phyloP scores from a whole-genome alignment of 208 protist genomes.

The Trypanosoma melophagium region DNA sequence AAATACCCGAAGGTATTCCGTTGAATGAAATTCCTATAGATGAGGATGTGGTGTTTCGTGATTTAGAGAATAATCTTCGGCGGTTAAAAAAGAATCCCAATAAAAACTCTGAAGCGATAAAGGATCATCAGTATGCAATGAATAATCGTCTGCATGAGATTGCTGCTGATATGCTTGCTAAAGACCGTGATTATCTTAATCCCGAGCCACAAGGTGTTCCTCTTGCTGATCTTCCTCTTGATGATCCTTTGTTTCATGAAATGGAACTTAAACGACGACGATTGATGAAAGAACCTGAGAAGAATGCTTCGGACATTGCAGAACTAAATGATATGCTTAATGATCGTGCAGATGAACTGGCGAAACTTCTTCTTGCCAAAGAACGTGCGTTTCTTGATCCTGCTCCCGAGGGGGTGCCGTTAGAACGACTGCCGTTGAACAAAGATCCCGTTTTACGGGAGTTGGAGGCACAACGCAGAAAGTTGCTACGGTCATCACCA shows the following conservation, averaged over 20 bases:
- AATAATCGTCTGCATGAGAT: slow-evolving; percentile 50
- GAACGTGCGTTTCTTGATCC: slow-evolving; percentile 76
- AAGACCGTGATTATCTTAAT: slow-evolving; percentile 56
- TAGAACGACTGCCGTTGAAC: slow-evolving; percentile 67
- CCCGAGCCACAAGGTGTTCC: slow-evolving; percentile 56
- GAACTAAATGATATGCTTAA: slow-evolving; percentile 41
- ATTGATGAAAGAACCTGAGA: slow-evolving; percentile 20
- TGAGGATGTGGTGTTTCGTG: slow-evolving; percentile 63
- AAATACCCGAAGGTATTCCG: slow-evolving; percentile 66
- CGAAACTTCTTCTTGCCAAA: slow-evolving; percentile 42
- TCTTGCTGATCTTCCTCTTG: slow-evolving; percentile 57
- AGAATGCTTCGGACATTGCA: slow-evolving; percentile 41
- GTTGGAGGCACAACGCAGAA: no score
- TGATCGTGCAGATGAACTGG: slow-evolving; percentile 57
- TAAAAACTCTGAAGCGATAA: slow-evolving; percentile 34
- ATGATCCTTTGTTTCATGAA: slow-evolving; percentile 49
- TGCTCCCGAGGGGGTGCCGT: slow-evolving; percentile 74
- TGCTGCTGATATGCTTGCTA: slow-evolving; percentile 25
- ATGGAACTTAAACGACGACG: slow-evolving; percentile 39
- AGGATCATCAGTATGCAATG: slow-evolving; percentile 54
- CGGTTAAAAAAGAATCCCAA: slow-evolving; percentile 54
- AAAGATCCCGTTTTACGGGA: slow-evolving; percentile 44
- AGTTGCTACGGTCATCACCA: no score
- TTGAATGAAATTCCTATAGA: slow-evolving; percentile 65
- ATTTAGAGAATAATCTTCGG: slow-evolving; percentile 70